Base-by-base conservation (phyloP, 2,329 filamentous ascomycete genomes). In the Paramyrothecium sp. region DNA sequence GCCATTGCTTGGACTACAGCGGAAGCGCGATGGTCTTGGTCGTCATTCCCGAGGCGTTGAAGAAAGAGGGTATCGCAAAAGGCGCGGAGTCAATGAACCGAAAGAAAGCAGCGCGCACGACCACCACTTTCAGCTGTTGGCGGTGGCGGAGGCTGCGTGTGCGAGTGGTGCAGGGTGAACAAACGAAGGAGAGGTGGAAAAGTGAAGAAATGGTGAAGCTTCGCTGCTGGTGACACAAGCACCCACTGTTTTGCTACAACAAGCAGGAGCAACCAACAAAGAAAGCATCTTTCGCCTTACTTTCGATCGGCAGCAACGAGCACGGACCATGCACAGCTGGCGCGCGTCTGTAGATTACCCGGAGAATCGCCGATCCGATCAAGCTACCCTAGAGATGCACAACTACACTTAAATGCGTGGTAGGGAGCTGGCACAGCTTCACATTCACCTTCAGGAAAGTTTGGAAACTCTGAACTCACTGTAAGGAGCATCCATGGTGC, bases 1-100 rank as follows among this genome's bases (percentile, higher is more conserved):
- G 76, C 76, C 76, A 78, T 78, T 60, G 60, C 73, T 23, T 53
- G n/a, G n/a, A 21, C 30, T 53, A 53, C 30, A 17, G 58, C 49
- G 33, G 51, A 26, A 41, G 38, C 51, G 51, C 51, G 51, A 53
- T 30, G 23, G 33, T 41, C n/a, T 16, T 20, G 23, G 33, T 41
- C 51, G 51, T 53, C 51, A 53, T 53, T 44, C 38, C 38, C 38
- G 38, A 12, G 38, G 13, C 13, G n/a, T 7, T 19, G 38, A 44
- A 17, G n/a, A 17, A 19, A 5, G 13, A 19, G 13, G 38, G 38
- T 19, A 44, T 44, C 38, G 38, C 38, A 19, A 44, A 44, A 44
- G 13, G 38, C 38, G 38, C n/a, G 5, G 7, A 7, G n/a, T 44
- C 13, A 44, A 44, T 17, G 38, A 44, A 44, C 26, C n/a, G 38